These are phyloP conservation scores for Candolleomyces efflorescens DNA, from an alignment of 768 basidiomycete species.

Conservation along the genomic window DNA sequence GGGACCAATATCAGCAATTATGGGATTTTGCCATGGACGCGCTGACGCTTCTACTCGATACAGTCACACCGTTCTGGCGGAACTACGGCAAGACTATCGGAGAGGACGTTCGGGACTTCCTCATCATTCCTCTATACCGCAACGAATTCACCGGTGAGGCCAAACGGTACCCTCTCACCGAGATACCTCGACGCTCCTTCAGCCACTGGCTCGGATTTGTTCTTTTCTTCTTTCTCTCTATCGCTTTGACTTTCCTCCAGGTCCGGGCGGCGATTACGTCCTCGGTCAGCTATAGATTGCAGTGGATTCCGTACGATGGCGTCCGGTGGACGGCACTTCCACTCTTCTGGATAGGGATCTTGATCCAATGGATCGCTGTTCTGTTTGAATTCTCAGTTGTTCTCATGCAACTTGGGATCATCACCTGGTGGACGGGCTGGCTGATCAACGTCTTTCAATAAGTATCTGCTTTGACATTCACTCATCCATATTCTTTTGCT, in stretches of 20 bases:
- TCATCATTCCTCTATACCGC: constrained; percentile 77
- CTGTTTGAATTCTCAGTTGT: constrained; percentile 55
- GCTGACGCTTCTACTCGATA: constrained; percentile 70
- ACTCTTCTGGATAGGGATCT: constrained; percentile 57
- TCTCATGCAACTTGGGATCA: constrained; percentile 51
- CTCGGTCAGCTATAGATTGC: constrained; percentile 47
- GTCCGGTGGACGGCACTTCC: constrained; percentile 62
- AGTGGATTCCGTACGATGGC: constrained; percentile 54
- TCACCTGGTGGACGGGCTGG: constrained; percentile 79
- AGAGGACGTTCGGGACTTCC: constrained; percentile 74
- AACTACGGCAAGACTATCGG: constrained; percentile 80
- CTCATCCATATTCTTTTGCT: not conserved
- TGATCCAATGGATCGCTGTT: constrained; percentile 67
- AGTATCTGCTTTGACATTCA: not conserved
- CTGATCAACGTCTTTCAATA: constrained; percentile 24
- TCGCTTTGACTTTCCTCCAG: constrained; percentile 52
- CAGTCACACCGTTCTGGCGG: constrained; percentile 76
- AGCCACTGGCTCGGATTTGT: constrained; percentile 66
- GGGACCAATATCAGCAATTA: constrained; percentile 73
- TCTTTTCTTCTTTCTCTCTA: constrained; percentile 44
- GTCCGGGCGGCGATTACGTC: constrained; percentile 54
- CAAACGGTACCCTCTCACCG: constrained; percentile 57
- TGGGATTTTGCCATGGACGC: constrained; percentile 82
- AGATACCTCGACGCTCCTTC: constrained; percentile 57
- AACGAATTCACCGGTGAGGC: constrained; percentile 81